phyloP scores from a whole-genome alignment of 768 basidiomycete species.

The Tricholoma sp. region DNA sequence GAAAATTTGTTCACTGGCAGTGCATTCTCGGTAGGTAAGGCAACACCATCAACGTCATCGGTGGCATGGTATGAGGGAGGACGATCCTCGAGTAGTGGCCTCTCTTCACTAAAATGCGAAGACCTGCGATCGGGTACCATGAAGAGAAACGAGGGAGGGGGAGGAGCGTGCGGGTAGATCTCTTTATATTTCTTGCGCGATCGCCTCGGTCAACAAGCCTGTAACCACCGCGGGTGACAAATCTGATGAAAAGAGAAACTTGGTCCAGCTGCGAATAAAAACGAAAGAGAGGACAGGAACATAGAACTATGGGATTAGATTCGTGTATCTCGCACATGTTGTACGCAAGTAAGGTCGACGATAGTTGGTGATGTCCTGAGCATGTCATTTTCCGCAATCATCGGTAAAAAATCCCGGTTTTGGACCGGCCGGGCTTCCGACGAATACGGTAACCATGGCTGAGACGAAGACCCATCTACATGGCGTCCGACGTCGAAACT shows the following conservation, averaged over 20 bases:
- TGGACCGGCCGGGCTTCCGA: slow-evolving; percentile 29
- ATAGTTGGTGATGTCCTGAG: slow-evolving; percentile 16
- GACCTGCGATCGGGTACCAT: slow-evolving; percentile 42
- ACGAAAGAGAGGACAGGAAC: slow-evolving; percentile 25
- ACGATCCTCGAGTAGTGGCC: slow-evolving; percentile 49
- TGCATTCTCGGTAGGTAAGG: slow-evolving; percentile 25
- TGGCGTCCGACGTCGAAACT: slow-evolving; percentile 1
- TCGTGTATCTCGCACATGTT: slow-evolving; percentile 35
- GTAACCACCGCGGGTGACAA: slow-evolving; percentile 29
- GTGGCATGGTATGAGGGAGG: slow-evolving; percentile 44
- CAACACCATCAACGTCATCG: slow-evolving; percentile 31
- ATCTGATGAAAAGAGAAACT: slow-evolving; percentile 22
- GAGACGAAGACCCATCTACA: background rate
- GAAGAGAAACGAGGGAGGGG: slow-evolving; percentile 26
- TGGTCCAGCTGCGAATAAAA: slow-evolving; percentile 17
- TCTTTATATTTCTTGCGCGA: slow-evolving; percentile 25
- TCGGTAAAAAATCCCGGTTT: slow-evolving; percentile 32
- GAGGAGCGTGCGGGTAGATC: slow-evolving; percentile 11
- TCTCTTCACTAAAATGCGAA: slow-evolving; percentile 43
- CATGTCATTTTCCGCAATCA: slow-evolving; percentile 41
- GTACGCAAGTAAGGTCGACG: slow-evolving; percentile 4
- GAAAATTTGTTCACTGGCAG: slow-evolving; percentile 43
- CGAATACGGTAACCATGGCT: slow-evolving; percentile 20
- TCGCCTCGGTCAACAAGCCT: slow-evolving; percentile 22
- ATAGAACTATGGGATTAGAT: slow-evolving; percentile 32